A percentile compares a stretch with the other conserved stretches of the same genome.
These are phyloP conservation scores for Byssoonygena ceratinophila DNA, from an alignment of 2,329 filamentous ascomycete genomes.

Conservation along the genomic window DNA sequence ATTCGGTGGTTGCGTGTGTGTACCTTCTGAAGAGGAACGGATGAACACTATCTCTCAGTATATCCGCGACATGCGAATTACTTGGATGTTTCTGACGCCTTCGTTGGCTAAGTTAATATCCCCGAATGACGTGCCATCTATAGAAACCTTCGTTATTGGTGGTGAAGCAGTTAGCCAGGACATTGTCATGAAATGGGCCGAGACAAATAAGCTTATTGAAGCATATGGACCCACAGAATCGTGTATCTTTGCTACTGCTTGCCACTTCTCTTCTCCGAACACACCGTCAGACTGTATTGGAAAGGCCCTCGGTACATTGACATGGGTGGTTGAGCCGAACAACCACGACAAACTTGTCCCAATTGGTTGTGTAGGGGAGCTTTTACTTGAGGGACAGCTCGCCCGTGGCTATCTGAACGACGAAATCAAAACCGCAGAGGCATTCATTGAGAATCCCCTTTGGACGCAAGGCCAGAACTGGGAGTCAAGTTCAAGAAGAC, in stretches of 20 bases:
- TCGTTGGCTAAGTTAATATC: slow-evolving; percentile 38
- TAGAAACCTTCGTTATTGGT: slow-evolving; percentile 28
- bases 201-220: slow-evolving; percentile 26
- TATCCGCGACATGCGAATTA: slow-evolving; percentile 39
- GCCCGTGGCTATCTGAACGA: slow-evolving; percentile 29
- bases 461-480: background rate
- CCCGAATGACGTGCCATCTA: slow-evolving; percentile 27
- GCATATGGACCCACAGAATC: slow-evolving; percentile 19
- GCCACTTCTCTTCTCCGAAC: background rate
- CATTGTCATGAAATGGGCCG: slow-evolving; percentile 27
- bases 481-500: background rate
- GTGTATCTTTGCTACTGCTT: background rate
- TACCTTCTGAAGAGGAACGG: slow-evolving; percentile 33
- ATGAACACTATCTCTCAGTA: slow-evolving; percentile 37
- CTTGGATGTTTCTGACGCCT: slow-evolving; percentile 46
- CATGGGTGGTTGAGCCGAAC: slow-evolving; percentile 23
- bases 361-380: slow-evolving; percentile 28
- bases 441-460: slow-evolving; percentile 19
- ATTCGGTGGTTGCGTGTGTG: slow-evolving; percentile 35
- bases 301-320: slow-evolving; percentile 12
- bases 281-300: slow-evolving; percentile 13
- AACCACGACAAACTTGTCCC: slow-evolving; percentile 17
- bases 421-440: slow-evolving; percentile 14
- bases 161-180: slow-evolving; percentile 26
- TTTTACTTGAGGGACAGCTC: slow-evolving; percentile 32